A percentile compares a stretch with the other conserved stretches of the same genome.
Evolutionary conservation across 768 basidiomycete species (phyloP).

Genomic region (Boletus sp.): DNA sequence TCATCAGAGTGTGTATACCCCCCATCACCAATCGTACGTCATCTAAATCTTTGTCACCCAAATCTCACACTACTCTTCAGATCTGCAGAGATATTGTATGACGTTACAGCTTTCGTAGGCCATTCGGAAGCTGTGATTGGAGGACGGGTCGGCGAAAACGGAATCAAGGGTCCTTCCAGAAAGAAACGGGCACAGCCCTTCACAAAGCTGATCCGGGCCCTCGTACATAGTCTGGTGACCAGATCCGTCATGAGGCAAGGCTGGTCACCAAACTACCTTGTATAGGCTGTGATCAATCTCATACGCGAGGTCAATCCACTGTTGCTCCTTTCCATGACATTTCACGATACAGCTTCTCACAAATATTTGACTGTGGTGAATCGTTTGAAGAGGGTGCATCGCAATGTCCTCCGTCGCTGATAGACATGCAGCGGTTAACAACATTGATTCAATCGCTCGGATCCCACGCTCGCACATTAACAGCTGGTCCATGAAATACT

Average conservation of each 20-base stretch:
- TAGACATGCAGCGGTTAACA: constrained; percentile 66
- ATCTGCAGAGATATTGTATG: no score
- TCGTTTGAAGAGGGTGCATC: constrained; percentile 46
- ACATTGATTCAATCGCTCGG: constrained; percentile 72
- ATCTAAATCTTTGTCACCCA: background rate
- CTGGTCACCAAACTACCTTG: no score
- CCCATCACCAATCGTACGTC: constrained; percentile 68
- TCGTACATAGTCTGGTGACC: no score
- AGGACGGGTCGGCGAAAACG: no score
- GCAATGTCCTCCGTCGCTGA: constrained; percentile 39
- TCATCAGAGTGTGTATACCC: constrained; percentile 48
- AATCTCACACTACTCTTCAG: background rate
- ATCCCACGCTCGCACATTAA: constrained; percentile 33
- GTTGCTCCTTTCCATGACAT: constrained; percentile 75
- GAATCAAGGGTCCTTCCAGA: no score
- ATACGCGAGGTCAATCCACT: constrained; percentile 67
- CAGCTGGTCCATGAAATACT: constrained; percentile 13
- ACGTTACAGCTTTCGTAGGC: no score
- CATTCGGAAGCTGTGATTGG: no score
- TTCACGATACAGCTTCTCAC: constrained; percentile 63
- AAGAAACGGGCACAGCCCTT: no score
- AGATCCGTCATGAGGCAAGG: no score
- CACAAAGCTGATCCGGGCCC: no score
- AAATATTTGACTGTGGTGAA: constrained; percentile 62
- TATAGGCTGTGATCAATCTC: constrained; percentile 67